Evolutionary conservation across 139 green algal genomes (phyloP).

Genomic region (Chlamydomonas urium): DNA sequence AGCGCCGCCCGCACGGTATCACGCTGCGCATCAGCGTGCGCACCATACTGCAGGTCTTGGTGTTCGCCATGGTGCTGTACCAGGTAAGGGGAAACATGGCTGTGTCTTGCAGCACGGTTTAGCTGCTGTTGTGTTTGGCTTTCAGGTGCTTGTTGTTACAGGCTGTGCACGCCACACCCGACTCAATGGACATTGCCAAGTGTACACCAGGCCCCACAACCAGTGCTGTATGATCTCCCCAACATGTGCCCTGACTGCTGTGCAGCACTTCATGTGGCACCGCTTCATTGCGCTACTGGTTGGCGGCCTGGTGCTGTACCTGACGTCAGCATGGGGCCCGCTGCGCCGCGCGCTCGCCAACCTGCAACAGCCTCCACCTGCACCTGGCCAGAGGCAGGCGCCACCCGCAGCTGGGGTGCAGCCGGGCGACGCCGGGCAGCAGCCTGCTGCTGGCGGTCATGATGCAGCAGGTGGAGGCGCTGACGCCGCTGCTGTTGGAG

Average conservation of each 20-base stretch:
- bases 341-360: conserved; percentile 42
- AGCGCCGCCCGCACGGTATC: too few relatives aligned
- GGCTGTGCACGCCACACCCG: too few relatives aligned
- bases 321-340: conserved; percentile 43
- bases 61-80: conserved; percentile 59
- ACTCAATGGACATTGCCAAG: too few relatives aligned
- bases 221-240: too few relatives aligned
- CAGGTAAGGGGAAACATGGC: too few relatives aligned
- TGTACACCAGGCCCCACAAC: too few relatives aligned
- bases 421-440: neutral
- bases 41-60: conserved; percentile 52
- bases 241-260: too few relatives aligned
- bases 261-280: conserved; percentile 66
- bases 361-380: conserved; percentile 14
- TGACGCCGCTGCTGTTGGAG: neutral
- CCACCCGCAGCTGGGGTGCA: conserved; percentile 3
- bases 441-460: neutral
- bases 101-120: too few relatives aligned
- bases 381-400: neutral
- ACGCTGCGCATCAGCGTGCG: conserved; percentile 55
- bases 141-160: too few relatives aligned
- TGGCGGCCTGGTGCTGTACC: conserved; percentile 48
- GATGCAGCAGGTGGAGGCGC: too few relatives aligned
- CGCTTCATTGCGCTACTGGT: conserved; percentile 57
- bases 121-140: too few relatives aligned